These are phyloP conservation scores for Mycocentrospora acerina DNA, from an alignment of 2,329 filamentous ascomycete genomes.

Conservation along the genomic window DNA sequence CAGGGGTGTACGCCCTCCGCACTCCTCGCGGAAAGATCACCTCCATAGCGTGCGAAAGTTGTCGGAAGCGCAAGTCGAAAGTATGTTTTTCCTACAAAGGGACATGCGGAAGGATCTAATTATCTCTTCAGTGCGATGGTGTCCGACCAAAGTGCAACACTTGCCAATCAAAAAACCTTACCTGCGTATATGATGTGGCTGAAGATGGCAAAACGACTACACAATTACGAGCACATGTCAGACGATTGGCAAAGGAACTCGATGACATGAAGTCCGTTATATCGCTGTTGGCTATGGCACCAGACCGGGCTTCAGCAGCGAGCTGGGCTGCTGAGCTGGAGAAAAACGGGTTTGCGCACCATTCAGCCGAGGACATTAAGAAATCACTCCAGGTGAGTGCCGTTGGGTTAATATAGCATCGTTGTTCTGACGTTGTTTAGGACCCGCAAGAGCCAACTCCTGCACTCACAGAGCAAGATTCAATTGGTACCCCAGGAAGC, in stretches of 20 bases:
- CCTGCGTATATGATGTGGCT: conserved; percentile 42
- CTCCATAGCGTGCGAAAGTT: conserved; percentile 44
- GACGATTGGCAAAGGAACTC: conserved; percentile 40
- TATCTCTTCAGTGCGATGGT: conserved; percentile 35
- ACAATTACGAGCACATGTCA: conserved; percentile 40
- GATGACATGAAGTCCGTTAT: conserved; percentile 43
- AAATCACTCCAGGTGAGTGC: conserved; percentile 37
- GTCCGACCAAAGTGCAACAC: conserved; percentile 43
- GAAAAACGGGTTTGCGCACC: conserved; percentile 41
- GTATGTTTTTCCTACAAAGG: conserved; percentile 12
- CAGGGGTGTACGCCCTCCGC: conserved; percentile 39
- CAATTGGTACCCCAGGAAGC: conserved; percentile 27
- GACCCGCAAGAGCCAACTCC: conserved; percentile 23
- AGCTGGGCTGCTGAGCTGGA: conserved; percentile 40
- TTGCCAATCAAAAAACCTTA: conserved; percentile 41
- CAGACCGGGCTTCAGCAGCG: conserved; percentile 37
- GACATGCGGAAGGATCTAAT: conserved; percentile 8
- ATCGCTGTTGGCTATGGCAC: conserved; percentile 36
- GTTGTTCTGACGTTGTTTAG: conserved; percentile 19
- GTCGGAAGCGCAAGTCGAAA: conserved; percentile 43
- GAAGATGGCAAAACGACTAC: conserved; percentile 44
- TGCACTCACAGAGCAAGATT: conserved; percentile 26
- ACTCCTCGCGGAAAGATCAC: conserved; percentile 43
- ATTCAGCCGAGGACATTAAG: conserved; percentile 40
- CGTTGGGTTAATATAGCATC: background rate